phyloP scores from a whole-genome alignment of 306 rosid species.

The Vigna mungo region DNA sequence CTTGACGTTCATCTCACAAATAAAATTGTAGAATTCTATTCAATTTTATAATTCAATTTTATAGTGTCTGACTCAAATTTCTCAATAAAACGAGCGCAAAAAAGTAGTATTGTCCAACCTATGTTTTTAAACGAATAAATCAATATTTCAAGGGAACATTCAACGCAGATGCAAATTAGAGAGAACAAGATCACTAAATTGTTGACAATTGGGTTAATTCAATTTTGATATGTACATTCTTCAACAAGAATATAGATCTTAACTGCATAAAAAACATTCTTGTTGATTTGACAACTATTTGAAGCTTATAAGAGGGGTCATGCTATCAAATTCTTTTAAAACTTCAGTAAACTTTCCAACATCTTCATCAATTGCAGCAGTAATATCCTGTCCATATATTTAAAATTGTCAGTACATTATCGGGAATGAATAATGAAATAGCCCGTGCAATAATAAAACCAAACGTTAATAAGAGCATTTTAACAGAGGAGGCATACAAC shows the following conservation, averaged over 20 bases:
- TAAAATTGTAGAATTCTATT: not conserved
- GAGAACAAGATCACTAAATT: not conserved
- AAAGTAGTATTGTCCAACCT: constrained; percentile 1
- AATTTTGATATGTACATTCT: constrained; percentile 15
- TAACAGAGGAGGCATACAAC: constrained; percentile 3
- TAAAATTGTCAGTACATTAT: not conserved
- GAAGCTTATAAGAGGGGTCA: constrained; percentile 83
- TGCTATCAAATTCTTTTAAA: constrained; percentile 93
- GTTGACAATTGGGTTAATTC: constrained; percentile 7
- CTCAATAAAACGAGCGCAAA: not conserved
- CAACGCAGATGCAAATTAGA: not conserved
- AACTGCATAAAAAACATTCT: not conserved
- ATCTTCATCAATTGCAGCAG: constrained; percentile 83
- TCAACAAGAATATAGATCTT: not conserved
- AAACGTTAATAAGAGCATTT: constrained; percentile 1
- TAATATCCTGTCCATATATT: constrained; percentile 66
- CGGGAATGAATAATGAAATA: constrained; percentile 5
- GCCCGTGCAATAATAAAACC: not conserved
- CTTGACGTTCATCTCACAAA: not conserved
- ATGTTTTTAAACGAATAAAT: not conserved
- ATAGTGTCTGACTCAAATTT: constrained; percentile 2
- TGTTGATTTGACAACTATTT: no score
- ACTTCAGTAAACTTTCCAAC: constrained; percentile 86
- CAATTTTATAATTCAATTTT: constrained; percentile 12
- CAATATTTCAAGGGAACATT: constrained; percentile 11